Evolutionary conservation across 1,284 basidiomycete genomes (phyloP).

Genomic region (Taiwanofungus camphoratus): DNA sequence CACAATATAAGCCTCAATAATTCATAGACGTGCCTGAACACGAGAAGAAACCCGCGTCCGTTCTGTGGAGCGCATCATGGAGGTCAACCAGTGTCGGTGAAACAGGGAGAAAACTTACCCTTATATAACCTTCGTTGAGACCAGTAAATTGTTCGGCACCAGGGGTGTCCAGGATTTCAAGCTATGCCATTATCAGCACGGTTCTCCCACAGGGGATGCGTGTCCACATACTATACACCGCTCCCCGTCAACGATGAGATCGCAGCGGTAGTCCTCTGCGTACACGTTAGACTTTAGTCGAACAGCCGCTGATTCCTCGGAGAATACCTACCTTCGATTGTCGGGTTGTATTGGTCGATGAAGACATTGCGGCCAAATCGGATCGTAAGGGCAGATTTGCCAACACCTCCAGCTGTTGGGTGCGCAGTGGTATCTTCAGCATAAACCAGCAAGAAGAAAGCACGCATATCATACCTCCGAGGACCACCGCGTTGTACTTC

Average conservation of each 20-base stretch:
- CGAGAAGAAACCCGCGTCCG: constrained; percentile 75
- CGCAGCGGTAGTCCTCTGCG: constrained; percentile 61
- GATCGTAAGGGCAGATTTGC: constrained; percentile 72
- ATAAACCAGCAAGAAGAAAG: constrained; percentile 3
- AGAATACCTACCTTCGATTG: constrained; percentile 63
- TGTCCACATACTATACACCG: constrained; percentile 26
- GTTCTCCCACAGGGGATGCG: constrained; percentile 3
- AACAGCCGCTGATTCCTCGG: too few species aligned
- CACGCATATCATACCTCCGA: constrained; percentile 55
- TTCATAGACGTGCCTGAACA: constrained; percentile 57
- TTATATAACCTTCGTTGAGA: constrained; percentile 75
- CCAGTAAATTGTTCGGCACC: constrained; percentile 84
- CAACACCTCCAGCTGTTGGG: constrained; percentile 68
- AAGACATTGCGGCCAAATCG: constrained; percentile 73
- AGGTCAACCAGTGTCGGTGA: constrained; percentile 1
- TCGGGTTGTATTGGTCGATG: constrained; percentile 75
- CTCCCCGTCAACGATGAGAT: constrained; percentile 57
- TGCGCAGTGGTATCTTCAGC: constrained; percentile 8
- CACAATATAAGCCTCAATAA: constrained; percentile 1
- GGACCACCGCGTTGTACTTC: constrained; percentile 69
- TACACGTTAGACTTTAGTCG: constrained; percentile 12
- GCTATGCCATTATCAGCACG: constrained; percentile 31
- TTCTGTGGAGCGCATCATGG: constrained; percentile 33
- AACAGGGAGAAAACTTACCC: constrained; percentile 35
- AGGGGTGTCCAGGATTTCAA: constrained; percentile 87